Evolutionary conservation across 495 filamentous ascomycete species (phyloP), one percentile per base, ranked within the genome.

Genomic region (Entonaema liquescens): DNA sequence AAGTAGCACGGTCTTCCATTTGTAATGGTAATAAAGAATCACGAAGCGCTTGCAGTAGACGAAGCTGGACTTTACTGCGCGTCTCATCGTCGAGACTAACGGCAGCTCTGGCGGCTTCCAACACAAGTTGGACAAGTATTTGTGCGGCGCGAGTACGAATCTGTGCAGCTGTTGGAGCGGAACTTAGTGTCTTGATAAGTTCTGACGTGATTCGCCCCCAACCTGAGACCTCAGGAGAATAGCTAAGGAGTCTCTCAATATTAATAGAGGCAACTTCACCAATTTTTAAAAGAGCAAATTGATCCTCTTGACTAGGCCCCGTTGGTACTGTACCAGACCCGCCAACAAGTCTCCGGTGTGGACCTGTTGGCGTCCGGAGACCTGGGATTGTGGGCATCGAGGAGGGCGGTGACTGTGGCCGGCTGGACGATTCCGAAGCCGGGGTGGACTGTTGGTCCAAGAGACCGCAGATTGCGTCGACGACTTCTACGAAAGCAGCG

Each of bases 211-310:
- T 78, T 15, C 89, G 77, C 13, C 84, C 79, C 96, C 95, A 98
- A 9, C 93, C 92, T 25, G 86, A 91, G 15, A 81, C 82, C 8
- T 88, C 83, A 1, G 89, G 85, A 8, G 89, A 80, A 56, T 89
- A 85, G 7, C 83, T 83, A 33, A 92, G 86, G 1, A 99, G 79
- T 21, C 95, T 88, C 25, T 87, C 84, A 47, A 97, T 85, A 75
- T 98, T 98, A 65, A 93, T 89, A 50, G 83, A 86, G 15, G 89
- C 91, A 65, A 97, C 75, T 64, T 94, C 90, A 5, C 90, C 90
- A 13, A 93, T 84, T 77, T 94, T 98, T 6, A 92, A 89, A 23
- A 99, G 79, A 5, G 93, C 91, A 77, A 98, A 97, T 8, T 88
- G 83, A 67, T 89, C 88, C 62, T 92, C 89, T 62, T 90, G 87